Percentiles rank a stretch among this genome's conserved stretches.
These are phyloP conservation scores for Suhomyces prunicola DNA, from an alignment of 805 yeast species.

Conservation along the genomic window DNA sequence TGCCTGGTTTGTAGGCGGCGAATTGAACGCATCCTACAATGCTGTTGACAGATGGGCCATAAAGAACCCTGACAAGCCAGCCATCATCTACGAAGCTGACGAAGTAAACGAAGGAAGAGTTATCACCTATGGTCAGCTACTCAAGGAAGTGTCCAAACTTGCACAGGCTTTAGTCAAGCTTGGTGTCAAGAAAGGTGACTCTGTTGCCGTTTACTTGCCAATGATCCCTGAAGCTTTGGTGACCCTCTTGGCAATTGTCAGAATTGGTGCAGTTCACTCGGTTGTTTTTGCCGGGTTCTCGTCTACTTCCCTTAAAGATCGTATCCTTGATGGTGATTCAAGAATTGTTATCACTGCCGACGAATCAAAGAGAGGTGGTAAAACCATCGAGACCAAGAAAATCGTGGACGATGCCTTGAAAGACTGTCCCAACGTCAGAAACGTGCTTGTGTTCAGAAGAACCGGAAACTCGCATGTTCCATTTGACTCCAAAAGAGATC, in stretches of 20 bases:
- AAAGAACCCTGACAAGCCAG: conserved; percentile 77
- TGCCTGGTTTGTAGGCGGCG: conserved; percentile 88
- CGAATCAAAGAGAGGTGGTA: conserved; percentile 95
- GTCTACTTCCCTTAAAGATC: conserved; percentile 86
- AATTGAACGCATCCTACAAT: conserved; percentile 88
- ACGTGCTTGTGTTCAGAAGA: conserved; percentile 85
- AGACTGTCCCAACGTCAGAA: conserved; percentile 69
- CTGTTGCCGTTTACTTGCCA: conserved; percentile 94
- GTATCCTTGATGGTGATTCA: conserved; percentile 84
- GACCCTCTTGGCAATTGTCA: conserved; percentile 88
- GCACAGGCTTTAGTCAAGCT: conserved; percentile 79
- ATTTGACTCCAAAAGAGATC: conserved; percentile 77
- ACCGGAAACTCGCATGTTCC: conserved; percentile 74
- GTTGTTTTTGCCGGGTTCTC: conserved; percentile 97
- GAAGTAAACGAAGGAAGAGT: conserved; percentile 69
- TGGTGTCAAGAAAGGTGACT: conserved; percentile 93
- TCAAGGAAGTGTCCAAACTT: conserved; percentile 78
- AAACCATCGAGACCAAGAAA: conserved; percentile 84
- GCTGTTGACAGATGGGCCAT: conserved; percentile 95
- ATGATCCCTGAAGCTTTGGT: conserved; percentile 97
- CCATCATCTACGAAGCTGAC: conserved; percentile 91
- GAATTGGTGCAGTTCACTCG: conserved; percentile 95
- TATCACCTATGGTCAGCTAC: conserved; percentile 82
- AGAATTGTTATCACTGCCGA: conserved; percentile 90
- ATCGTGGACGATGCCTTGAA: conserved; percentile 93